Evolutionary conservation across 768 basidiomycete species (phyloP), one percentile per base, ranked within the genome.

Genomic region (Suillus subalutaceus): DNA sequence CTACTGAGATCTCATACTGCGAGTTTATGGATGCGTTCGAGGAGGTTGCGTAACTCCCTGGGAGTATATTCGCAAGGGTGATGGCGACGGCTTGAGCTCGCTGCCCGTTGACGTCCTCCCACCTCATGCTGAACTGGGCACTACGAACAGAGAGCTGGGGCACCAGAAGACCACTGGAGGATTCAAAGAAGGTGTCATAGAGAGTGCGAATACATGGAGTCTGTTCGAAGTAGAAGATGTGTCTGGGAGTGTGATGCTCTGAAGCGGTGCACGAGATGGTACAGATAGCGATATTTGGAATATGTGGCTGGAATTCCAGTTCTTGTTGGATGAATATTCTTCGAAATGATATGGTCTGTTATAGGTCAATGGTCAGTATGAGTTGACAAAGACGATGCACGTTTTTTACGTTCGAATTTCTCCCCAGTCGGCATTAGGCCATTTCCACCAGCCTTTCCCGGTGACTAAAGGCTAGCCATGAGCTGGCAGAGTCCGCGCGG

Each of bases 31-130:
- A 79, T 0, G 79, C 75, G 40, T 69, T 67, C 3, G 65, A 68
- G 0, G 76, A 73, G 2, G 71, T 61, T 2, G 53, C 69, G 1
- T 76, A 60, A 43, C 59, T 75, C 2, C 75, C 74, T 0, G 86
- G 82, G 10, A 84, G 74, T 13, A 86, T 74, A 67, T 88, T 88
- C 30, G 82, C 81, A 15, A 88, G 68, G 0, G 84, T 85, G 48
- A 88, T 79, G 53, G 85, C 83, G 0, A 88, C 81, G 0, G 79
- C 80, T 68, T 87, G 85, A 5, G 80, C 80, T 32, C 79, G 80
- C 58, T 71, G 70, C 3, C 75, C 76, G 35, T 75, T 52, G 35
- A 81, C 70, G 23, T 78, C 71, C 40, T 82, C 79, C 84, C 84
- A 86, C 26, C 84, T 79, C 0, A 79, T 80, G 9, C 81, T 81